These are phyloP conservation scores for Prunus yedoensis DNA, from an alignment of 331 rosid genomes.

Conservation along the genomic window DNA sequence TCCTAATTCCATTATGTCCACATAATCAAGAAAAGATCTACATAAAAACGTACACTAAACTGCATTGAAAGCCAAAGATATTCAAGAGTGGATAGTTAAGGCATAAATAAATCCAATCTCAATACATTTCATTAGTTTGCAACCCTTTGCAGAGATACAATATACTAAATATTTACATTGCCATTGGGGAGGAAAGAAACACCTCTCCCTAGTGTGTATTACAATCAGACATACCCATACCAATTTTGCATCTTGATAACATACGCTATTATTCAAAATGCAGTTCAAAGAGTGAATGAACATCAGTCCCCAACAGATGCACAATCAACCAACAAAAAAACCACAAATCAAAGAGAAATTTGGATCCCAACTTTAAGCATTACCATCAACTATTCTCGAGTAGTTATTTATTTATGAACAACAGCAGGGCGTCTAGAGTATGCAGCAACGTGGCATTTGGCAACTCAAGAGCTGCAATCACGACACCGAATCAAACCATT, in stretches of 20 bases:
- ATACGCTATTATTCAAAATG: constrained; percentile 39
- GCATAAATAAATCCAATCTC: constrained; percentile 28
- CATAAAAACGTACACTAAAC: not conserved
- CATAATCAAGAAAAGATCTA: constrained; percentile 3
- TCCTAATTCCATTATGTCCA: not conserved
- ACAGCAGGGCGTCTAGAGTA: constrained; percentile 35
- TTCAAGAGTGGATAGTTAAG: constrained; percentile 14
- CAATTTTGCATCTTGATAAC: constrained; percentile 33
- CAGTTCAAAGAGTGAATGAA: constrained; percentile 40
- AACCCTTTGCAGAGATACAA: constrained; percentile 34
- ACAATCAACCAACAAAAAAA: constrained; percentile 32
- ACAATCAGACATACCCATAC: constrained; percentile 27
- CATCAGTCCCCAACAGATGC: constrained; percentile 46
- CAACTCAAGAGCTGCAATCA: constrained; percentile 54
- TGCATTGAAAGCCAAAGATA: not conserved
- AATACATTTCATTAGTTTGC: constrained; percentile 39
- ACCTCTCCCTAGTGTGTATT: constrained; percentile 26
- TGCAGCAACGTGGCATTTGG: constrained; percentile 23
- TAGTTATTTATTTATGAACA: constrained; percentile 37
- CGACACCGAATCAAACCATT: constrained; percentile 81
- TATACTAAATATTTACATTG: constrained; percentile 57
- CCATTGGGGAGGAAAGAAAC: constrained; percentile 25
- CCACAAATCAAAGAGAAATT: constrained; percentile 33
- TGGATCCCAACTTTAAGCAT: constrained; percentile 23
- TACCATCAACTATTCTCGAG: constrained; percentile 26